phyloP scores from a whole-genome alignment of 2,329 filamentous ascomycete genomes.

The Arthrobotrys sinensis region DNA sequence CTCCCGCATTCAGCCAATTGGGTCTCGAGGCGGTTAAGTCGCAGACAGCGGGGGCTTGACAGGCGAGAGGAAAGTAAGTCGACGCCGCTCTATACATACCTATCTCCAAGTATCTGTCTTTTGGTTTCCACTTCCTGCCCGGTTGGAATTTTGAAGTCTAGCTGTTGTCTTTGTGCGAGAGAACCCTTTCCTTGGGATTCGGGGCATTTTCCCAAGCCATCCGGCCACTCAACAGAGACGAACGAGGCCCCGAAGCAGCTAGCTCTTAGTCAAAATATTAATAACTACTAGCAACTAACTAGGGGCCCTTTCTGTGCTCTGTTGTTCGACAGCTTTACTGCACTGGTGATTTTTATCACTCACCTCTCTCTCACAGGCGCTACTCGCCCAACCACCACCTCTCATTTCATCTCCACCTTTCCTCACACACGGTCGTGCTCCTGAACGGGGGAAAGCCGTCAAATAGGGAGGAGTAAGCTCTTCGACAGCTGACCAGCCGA shows the following conservation, averaged over 20 bases:
- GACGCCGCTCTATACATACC: constrained; percentile 9
- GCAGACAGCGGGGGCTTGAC: constrained; percentile 49
- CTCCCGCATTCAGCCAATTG: constrained; percentile 55
- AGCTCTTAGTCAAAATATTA: constrained; percentile 31
- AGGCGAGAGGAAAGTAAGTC: constrained; percentile 49
- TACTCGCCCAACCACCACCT: constrained; percentile 50
- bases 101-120: constrained; percentile 8
- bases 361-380: constrained; percentile 45
- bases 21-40: constrained; percentile 31
- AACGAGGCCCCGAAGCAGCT: constrained; percentile 26
- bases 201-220: constrained; percentile 48
- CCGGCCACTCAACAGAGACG: constrained; percentile 40
- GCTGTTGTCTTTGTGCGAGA: not conserved
- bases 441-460: constrained; percentile 45
- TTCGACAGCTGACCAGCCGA: constrained; percentile 59
- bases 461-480: constrained; percentile 59
- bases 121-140: constrained; percentile 30
- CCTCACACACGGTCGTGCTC: constrained; percentile 55
- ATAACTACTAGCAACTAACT: constrained; percentile 12
- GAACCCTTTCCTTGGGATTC: constrained; percentile 33
- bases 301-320: constrained; percentile 41
- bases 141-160: not conserved
- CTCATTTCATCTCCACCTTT: constrained; percentile 58
- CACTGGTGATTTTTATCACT: constrained; percentile 56
- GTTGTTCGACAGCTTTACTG: constrained; percentile 48